Conservation (phyloP, 345 rosid genomes). For the Camelina sativa region DNA sequence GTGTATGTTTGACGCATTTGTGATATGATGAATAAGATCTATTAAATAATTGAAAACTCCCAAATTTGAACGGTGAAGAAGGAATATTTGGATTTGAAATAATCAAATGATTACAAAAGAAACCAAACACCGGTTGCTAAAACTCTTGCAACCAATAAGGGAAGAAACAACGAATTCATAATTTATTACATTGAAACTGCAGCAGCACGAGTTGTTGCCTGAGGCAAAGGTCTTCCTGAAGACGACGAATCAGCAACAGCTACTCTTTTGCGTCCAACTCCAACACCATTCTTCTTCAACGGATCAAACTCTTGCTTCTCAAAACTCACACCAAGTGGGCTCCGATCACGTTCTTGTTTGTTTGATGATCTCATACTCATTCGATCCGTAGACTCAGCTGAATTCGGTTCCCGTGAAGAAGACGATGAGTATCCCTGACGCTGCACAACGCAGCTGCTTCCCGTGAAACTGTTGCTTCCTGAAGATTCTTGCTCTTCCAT, state of each 20-base stretch:
- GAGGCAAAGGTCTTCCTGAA: slow-evolving; percentile 13
- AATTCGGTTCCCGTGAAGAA: slow-evolving; percentile 74
- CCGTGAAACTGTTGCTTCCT: slow-evolving; percentile 81
- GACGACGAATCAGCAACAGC: slow-evolving; percentile 32
- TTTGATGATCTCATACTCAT: slow-evolving; percentile 58
- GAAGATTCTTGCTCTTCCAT: slow-evolving; percentile 87
- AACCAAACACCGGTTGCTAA: slow-evolving; percentile 17
- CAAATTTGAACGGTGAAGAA: background rate
- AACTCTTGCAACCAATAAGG: slow-evolving; percentile 28
- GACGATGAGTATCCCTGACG: slow-evolving; percentile 55
- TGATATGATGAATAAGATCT: background rate
- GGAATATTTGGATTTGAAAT: slow-evolving; percentile 18
- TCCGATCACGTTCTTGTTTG: slow-evolving; percentile 54
- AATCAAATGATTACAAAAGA: slow-evolving; percentile 24
- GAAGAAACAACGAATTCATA: slow-evolving; percentile 18
- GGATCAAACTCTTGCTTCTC: slow-evolving; percentile 45
- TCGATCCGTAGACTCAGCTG: slow-evolving; percentile 78
- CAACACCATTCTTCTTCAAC: slow-evolving; percentile 46
- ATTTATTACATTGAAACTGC: slow-evolving; percentile 32
- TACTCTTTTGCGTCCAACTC: slow-evolving; percentile 46
- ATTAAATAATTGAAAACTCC: background rate
- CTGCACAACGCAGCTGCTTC: slow-evolving; percentile 52
- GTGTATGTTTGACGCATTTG: background rate
- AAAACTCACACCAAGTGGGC: slow-evolving; percentile 46
- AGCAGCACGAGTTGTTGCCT: slow-evolving; percentile 40